phyloP scores from a whole-genome alignment of 306 rosid genomes.

The Chamaecrista fasciculata region DNA sequence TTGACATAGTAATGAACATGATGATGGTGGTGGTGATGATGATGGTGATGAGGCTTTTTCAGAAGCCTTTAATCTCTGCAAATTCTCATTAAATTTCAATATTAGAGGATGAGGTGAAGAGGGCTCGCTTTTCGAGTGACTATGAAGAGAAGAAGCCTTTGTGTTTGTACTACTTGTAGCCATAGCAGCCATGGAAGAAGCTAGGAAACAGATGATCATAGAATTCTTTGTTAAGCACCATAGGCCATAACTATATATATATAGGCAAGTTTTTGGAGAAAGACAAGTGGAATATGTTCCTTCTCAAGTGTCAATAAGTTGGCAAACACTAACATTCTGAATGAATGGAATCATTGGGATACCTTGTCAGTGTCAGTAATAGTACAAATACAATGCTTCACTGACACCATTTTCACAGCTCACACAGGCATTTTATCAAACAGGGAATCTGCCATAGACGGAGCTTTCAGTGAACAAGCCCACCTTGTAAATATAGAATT shows the following conservation, averaged over 20 bases:
- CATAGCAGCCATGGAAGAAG: slow-evolving; percentile 15
- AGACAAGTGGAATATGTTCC: slow-evolving; percentile 37
- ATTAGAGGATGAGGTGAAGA: slow-evolving; percentile 26
- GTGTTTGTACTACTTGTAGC: slow-evolving; percentile 1
- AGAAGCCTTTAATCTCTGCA: slow-evolving; percentile 24
- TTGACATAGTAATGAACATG: neutral
- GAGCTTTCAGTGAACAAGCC: neutral
- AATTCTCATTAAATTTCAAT: slow-evolving; percentile 19
- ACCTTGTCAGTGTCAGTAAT: slow-evolving; percentile 21
- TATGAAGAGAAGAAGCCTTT: slow-evolving; percentile 5
- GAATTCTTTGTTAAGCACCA: neutral
- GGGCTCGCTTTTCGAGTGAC: slow-evolving; percentile 31
- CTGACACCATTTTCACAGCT: slow-evolving; percentile 29
- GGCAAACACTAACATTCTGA: slow-evolving; percentile 23
- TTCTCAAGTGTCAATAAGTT: slow-evolving; percentile 26
- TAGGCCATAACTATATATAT: neutral
- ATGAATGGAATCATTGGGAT: slow-evolving; percentile 18
- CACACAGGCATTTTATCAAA: neutral
- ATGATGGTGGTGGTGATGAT: slow-evolving; percentile 9
- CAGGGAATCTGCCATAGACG: slow-evolving; percentile 18
- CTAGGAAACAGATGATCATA: neutral
- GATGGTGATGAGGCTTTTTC: slow-evolving; percentile 21
- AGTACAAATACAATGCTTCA: slow-evolving; percentile 23
- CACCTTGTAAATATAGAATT: neutral
- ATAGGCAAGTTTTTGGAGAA: neutral